Conservation (phyloP, 2,329 filamentous ascomycete species). For the Claviceps capensis region DNA sequence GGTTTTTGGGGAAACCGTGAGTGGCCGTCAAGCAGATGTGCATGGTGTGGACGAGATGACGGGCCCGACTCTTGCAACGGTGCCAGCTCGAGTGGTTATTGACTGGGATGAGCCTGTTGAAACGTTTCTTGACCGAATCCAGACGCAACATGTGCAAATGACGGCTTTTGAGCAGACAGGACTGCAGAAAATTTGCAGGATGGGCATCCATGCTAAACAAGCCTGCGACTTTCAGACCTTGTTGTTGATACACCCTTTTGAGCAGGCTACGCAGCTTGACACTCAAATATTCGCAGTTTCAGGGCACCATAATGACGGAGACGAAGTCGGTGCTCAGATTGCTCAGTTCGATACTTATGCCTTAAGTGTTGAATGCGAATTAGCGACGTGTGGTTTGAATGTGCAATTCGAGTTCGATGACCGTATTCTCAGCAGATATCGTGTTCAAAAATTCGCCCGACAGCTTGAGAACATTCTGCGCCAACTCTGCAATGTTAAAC, state of each 20-base stretch:
- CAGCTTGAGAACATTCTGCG: conserved; percentile 3
- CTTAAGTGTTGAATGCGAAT: conserved; percentile 1
- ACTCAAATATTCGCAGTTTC: neutral
- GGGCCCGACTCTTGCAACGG: conserved; percentile 17
- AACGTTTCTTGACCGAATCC: conserved; percentile 7
- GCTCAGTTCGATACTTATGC: conserved; percentile 1
- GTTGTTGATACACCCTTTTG: conserved; percentile 2
- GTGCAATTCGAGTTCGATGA: conserved; percentile 1
- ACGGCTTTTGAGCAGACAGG: conserved; percentile 14
- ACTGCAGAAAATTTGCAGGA: conserved; percentile 15
- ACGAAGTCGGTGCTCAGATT: neutral
- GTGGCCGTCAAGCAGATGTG: conserved; percentile 15
- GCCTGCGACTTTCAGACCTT: conserved; percentile 10
- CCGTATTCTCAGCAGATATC: neutral
- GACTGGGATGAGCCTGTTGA: conserved; percentile 6
- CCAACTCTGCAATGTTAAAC: neutral
- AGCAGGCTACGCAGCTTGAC: neutral
- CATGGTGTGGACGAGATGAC: conserved; percentile 13
- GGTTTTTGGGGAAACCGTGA: conserved; percentile 14
- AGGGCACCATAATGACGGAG: neutral
- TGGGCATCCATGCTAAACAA: conserved; percentile 4
- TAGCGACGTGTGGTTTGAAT: neutral
- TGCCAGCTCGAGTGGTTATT: conserved; percentile 10
- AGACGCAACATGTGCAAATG: conserved; percentile 13
- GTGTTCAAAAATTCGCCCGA: neutral